phyloP scores from a whole-genome alignment of 1,284 basidiomycete species.

The Rhodofomes roseus region DNA sequence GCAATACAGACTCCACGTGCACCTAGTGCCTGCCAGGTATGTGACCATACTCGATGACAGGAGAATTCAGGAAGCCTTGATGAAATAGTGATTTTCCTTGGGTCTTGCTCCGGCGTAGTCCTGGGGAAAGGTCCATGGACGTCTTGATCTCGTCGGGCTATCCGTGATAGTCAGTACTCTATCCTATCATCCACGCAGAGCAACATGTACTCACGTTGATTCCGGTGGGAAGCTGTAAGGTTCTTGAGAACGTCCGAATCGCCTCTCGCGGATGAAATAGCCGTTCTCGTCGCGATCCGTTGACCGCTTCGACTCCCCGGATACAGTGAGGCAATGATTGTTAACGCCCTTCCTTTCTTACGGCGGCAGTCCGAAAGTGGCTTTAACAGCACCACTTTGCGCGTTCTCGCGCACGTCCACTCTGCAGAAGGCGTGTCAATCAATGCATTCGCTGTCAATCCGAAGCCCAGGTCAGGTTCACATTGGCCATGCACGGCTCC shows the following conservation, averaged over 20 bases:
- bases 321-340: conserved; percentile 36
- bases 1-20: too few relatives aligned
- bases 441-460: not conserved
- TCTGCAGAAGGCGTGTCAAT: conserved; percentile 18
- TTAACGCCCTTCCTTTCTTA: conserved; percentile 39
- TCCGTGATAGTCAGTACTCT: not conserved
- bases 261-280: conserved; percentile 41
- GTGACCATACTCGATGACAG: not conserved
- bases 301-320: conserved; percentile 32
- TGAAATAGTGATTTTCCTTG: conserved; percentile 12
- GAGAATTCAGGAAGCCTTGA: conserved; percentile 3
- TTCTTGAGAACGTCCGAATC: conserved; percentile 38
- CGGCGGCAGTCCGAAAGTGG: conserved; percentile 43
- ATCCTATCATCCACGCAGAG: not conserved
- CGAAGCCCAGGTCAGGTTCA: not conserved
- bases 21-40: not conserved
- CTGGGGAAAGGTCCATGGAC: conserved; percentile 39
- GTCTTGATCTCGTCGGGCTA: conserved; percentile 36
- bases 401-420: conserved; percentile 43
- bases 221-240: conserved; percentile 37
- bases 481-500: conserved; percentile 5
- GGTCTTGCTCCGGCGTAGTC: conserved; percentile 20
- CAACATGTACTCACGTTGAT: conserved; percentile 31
- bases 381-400: conserved; percentile 36
- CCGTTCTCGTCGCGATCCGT: conserved; percentile 32